Base-by-base conservation (phyloP, 2,329 filamentous ascomycete species). In the Ilyonectria robusta region DNA sequence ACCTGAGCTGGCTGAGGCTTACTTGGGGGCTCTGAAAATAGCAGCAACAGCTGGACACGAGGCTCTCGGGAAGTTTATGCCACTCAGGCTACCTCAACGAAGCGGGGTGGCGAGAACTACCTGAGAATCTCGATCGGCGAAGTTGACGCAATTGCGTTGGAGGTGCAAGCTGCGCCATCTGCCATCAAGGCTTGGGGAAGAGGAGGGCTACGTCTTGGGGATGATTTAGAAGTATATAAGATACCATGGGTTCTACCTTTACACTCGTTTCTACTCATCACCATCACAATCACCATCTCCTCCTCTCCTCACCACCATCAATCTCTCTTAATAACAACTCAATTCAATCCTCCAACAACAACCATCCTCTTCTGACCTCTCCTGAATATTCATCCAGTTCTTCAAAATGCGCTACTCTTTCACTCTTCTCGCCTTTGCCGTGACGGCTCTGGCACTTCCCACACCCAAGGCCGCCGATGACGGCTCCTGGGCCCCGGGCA, bases 371-470 rank as follows among this genome's bases (percentile, higher is more conserved):
- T 19, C 13, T 15, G 17, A n/a, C 44, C 21, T 26, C 29, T 4
- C 40, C 37, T 4, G 29, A 8, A 47, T 48, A 35, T 23, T 47
- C 37, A 47, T 29, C 59, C 29, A 47, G 13, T 19, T 7, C 44
- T 48, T 5, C 61, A 70, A 10, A 3, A 73, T 73, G 71, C 71
- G 71, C 33, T 73, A 73, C 67, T 72, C 69, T 8, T 68, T 57
- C 65, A 70, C 71, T 46, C 10, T 73, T 11, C 51, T 73, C 46
- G 71, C 67, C 58, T 72, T 73, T 67, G 71, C 71, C 65, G 67
- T 59, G 19, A 73, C 67, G 58, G 71, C 71, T 66, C 56, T 73
- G 60, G 71, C 71, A 7, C 69, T 73, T 2, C 71, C 71, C 37
- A 68, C 71, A 17, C 58, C 66, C 6, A 73, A 68, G 61, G 63